Evolutionary conservation across 352 stramenopile genomes (phyloP).

Genomic region (Pythium phragmiticola): DNA sequence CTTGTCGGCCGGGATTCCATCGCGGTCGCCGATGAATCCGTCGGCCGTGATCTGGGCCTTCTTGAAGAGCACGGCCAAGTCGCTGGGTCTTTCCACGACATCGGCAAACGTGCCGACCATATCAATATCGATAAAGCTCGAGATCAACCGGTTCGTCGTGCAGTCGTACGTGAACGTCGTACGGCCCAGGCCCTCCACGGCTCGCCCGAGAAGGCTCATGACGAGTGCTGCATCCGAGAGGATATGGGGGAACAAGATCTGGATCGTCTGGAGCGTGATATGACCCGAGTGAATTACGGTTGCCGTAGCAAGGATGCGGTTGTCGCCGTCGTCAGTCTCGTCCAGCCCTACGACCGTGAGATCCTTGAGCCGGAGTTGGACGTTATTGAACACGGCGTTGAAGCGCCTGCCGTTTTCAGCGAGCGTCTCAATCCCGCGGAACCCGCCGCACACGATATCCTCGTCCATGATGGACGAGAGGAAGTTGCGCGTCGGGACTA

Average conservation of each 20-base stretch:
- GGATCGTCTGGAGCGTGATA: conserved; percentile 23
- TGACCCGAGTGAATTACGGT: conserved; percentile 12
- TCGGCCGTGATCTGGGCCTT: conserved; percentile 15
- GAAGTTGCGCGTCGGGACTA: conserved; percentile 4
- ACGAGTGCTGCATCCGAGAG: conserved; percentile 18
- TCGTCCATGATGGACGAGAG: conserved; percentile 18
- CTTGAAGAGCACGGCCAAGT: conserved; percentile 18
- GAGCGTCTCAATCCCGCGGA: conserved; percentile 15
- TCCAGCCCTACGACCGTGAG: conserved; percentile 10
- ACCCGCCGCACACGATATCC: conserved; percentile 18
- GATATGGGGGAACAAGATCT: conserved; percentile 21
- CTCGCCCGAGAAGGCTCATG: conserved; percentile 18
- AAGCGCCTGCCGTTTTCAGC: conserved; percentile 21
- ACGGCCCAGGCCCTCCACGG: conserved; percentile 3
- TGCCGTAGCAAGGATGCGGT: background rate
- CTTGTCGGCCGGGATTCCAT: conserved; percentile 5
- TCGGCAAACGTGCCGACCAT: conserved; percentile 21
- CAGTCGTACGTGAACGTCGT: conserved; percentile 19
- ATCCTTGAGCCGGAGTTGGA: conserved; percentile 15
- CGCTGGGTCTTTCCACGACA: conserved; percentile 7
- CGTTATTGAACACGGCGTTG: conserved; percentile 11
- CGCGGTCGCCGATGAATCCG: conserved; percentile 14
- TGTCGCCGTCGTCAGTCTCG: conserved; percentile 9
- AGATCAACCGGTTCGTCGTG: conserved; percentile 2
- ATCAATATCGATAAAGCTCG: conserved; percentile 16